These are phyloP conservation scores for Zymoseptoria ardabiliae DNA, from an alignment of 2,329 filamentous ascomycete species.

Conservation along the genomic window DNA sequence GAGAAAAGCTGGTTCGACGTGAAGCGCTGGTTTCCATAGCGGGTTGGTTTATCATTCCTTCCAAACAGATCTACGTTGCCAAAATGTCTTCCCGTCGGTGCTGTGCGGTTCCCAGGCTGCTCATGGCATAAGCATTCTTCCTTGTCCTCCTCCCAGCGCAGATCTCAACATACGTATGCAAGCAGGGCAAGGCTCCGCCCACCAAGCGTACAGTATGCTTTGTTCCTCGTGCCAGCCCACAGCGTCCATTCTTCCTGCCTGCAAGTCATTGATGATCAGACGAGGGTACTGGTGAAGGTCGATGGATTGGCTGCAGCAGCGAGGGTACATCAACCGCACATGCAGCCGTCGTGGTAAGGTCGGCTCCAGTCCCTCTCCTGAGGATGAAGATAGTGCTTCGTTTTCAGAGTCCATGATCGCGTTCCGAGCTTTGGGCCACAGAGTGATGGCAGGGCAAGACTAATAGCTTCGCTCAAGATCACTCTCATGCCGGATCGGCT, in stretches of 20 bases:
- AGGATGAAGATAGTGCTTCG: not conserved
- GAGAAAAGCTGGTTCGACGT: not conserved
- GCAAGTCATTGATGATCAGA: conserved; percentile 7
- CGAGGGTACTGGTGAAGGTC: conserved; percentile 3
- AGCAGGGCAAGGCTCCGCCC: conserved; percentile 1
- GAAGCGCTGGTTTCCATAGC: not conserved
- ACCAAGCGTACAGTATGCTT: conserved; percentile 4
- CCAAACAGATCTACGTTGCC: not conserved
- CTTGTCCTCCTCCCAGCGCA: conserved; percentile 1
- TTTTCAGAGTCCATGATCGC: conserved; percentile 1
- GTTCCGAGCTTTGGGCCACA: not conserved
- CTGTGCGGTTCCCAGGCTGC: not conserved
- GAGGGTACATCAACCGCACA: conserved; percentile 7
- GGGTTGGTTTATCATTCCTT: not conserved
- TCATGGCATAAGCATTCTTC: not conserved
- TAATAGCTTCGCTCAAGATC: not conserved
- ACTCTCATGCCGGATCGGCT: not conserved
- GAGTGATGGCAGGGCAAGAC: not conserved
- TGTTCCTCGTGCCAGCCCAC: conserved; percentile 10
- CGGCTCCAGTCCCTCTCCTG: not conserved
- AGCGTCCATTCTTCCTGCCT: conserved; percentile 5
- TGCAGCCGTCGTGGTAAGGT: not conserved
- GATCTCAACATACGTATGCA: conserved; percentile 3
- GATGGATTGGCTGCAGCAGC: conserved; percentile 8
- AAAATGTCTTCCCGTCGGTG: not conserved